Evolutionary conservation across 129 eudicot species (phyloP).

Genomic region (Arctium lappa): DNA sequence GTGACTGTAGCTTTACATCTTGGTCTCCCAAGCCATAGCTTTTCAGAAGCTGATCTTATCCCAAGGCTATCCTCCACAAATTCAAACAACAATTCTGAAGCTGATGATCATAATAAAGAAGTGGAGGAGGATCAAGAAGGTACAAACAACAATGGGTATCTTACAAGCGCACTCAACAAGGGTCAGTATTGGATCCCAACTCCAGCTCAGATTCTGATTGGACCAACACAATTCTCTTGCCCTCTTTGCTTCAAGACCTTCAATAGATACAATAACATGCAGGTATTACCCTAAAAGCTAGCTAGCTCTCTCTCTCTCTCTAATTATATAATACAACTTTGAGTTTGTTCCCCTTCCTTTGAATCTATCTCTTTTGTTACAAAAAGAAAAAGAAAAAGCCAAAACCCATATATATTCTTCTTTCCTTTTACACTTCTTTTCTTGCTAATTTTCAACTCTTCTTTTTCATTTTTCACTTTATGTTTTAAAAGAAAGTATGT

Average conservation of each 20-base stretch:
- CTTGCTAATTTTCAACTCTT: conserved; percentile 47
- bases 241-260: conserved; percentile 94
- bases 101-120: not conserved
- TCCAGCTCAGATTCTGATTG: conserved; percentile 87
- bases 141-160: conserved; percentile 30
- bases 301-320: not conserved
- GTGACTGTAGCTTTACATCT: conserved; percentile 57
- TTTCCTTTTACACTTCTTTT: conserved; percentile 41
- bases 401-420: conserved; percentile 39
- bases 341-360: conserved; percentile 15
- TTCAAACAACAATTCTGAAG: conserved; percentile 16
- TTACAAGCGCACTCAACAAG: conserved; percentile 64
- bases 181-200: conserved; percentile 99
- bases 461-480: conserved; percentile 34
- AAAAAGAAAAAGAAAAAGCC: conserved; percentile 37
- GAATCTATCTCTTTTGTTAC: conserved; percentile 28
- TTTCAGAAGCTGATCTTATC: conserved; percentile 43
- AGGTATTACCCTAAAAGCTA: conserved; percentile 55
- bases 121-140: conserved; percentile 48
- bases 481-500: conserved; percentile 3
- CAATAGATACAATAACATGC: conserved; percentile 98
- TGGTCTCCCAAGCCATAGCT: conserved; percentile 62
- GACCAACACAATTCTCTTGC: conserved; percentile 95
- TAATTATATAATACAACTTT: not conserved
- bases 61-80: conserved; percentile 23